A percentile compares a stretch with the other conserved stretches of the same genome.
phyloP scores from a whole-genome alignment of 2,329 filamentous ascomycete species.

The Fusarium hostae region DNA sequence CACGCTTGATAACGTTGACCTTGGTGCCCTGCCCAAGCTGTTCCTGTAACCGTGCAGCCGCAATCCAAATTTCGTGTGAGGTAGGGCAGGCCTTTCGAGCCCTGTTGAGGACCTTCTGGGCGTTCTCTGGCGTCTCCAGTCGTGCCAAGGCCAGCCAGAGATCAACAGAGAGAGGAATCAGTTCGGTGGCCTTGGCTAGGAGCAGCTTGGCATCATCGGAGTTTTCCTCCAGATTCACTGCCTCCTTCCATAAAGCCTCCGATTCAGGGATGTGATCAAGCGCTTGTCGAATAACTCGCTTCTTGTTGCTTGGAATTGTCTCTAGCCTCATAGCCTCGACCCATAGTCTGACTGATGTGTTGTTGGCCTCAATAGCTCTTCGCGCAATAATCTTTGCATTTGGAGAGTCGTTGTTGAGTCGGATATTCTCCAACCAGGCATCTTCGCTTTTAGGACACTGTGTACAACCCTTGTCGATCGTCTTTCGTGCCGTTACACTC shows the following conservation, averaged over 20 bases:
- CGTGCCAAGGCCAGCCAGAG: slow-evolving; percentile 94
- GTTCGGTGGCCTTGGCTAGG: slow-evolving; percentile 93
- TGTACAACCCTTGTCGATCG: slow-evolving; percentile 88
- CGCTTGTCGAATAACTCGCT: slow-evolving; percentile 90
- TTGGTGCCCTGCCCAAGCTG: slow-evolving; percentile 81
- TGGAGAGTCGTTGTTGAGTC: slow-evolving; percentile 82
- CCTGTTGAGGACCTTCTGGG: slow-evolving; percentile 93
- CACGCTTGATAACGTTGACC: slow-evolving; percentile 94
- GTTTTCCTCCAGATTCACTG: slow-evolving; percentile 94
- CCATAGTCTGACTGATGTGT: slow-evolving; percentile 89
- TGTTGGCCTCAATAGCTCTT: slow-evolving; percentile 91
- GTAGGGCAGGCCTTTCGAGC: slow-evolving; percentile 94
- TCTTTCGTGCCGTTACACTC: slow-evolving; percentile 85
- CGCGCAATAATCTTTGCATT: slow-evolving; percentile 97
- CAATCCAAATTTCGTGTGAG: slow-evolving; percentile 96
- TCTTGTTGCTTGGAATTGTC: slow-evolving; percentile 83
- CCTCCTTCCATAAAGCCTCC: slow-evolving; percentile 97
- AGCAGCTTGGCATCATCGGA: slow-evolving; percentile 87
- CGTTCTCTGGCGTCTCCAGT: slow-evolving; percentile 88
- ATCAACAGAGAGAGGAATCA: slow-evolving; percentile 93
- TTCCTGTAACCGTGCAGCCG: slow-evolving; percentile 89
- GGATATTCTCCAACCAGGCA: slow-evolving; percentile 95
- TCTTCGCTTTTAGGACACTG: slow-evolving; percentile 95
- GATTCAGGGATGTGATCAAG: slow-evolving; percentile 94
- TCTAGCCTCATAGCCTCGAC: slow-evolving; percentile 95